Percentiles rank a stretch among this genome's conserved stretches.
These are phyloP conservation scores for Silene coronaria DNA, from an alignment of 179 eudicot genomes.

Conservation along the genomic window DNA sequence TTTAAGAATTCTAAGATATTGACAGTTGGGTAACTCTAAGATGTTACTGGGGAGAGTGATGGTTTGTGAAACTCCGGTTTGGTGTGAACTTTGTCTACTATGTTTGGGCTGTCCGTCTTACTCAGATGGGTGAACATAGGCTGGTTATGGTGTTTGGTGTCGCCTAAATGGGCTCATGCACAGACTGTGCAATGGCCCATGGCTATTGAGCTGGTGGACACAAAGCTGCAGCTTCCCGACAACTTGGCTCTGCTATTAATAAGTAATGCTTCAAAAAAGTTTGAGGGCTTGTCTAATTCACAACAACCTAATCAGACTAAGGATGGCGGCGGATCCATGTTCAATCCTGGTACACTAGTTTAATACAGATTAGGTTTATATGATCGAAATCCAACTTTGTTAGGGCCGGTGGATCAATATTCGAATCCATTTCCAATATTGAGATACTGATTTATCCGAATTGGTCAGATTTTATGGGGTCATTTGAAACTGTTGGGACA, in stretches of 20 bases:
- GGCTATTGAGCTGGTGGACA: too few relatives aligned
- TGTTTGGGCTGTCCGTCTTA: background rate
- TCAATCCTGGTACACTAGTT: too few relatives aligned
- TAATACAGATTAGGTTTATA: too few relatives aligned
- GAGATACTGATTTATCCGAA: background rate
- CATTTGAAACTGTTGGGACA: too few relatives aligned
- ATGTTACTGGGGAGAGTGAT: background rate
- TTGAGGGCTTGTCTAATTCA: too few relatives aligned
- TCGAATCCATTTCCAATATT: background rate
- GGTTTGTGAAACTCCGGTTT: background rate
- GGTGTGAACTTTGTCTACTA: background rate
- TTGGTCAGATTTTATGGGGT: background rate
- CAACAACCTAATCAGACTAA: background rate
- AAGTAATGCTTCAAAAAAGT: too few relatives aligned
- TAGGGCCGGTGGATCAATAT: background rate
- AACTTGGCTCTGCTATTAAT: too few relatives aligned
- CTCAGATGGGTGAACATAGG: too few relatives aligned
- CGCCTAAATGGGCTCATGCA: too few relatives aligned
- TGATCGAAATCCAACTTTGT: background rate
- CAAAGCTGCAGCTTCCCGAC: too few relatives aligned
- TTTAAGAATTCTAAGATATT: background rate
- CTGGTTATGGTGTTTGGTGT: too few relatives aligned
- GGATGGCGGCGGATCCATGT: background rate
- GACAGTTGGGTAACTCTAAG: background rate
- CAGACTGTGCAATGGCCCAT: too few relatives aligned